Conservation (phyloP, 495 filamentous ascomycete species). For the Delitschia confertaspora region DNA sequence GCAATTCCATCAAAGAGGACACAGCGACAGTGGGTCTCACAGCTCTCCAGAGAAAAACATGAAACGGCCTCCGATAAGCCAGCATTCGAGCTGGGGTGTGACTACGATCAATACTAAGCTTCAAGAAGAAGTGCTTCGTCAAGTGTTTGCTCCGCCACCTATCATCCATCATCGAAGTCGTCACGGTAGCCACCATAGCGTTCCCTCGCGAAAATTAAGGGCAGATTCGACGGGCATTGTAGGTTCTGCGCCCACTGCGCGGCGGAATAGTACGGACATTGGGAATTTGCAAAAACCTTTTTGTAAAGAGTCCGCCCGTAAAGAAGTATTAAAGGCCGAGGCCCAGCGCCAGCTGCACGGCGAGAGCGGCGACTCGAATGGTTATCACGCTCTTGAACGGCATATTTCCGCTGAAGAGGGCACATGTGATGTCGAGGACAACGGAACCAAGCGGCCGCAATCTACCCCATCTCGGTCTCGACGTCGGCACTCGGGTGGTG, state of each 20-base stretch:
- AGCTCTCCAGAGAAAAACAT: constrained; percentile 10
- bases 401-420: neutral
- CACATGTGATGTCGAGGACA: neutral
- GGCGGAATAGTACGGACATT: constrained; percentile 23
- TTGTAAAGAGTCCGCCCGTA: constrained; percentile 22
- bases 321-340: constrained; percentile 24
- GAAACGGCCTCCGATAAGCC: constrained; percentile 35
- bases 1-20: constrained; percentile 24
- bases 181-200: constrained; percentile 54
- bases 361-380: neutral
- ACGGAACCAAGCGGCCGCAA: neutral
- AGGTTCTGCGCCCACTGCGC: constrained; percentile 19
- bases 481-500: constrained; percentile 71
- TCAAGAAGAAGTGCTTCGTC: constrained; percentile 84
- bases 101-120: constrained; percentile 84
- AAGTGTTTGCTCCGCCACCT: constrained; percentile 81
- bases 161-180: constrained; percentile 61
- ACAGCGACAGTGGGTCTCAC: constrained; percentile 22
- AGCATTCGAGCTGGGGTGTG: constrained; percentile 77
- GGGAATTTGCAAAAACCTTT: constrained; percentile 6
- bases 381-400: neutral
- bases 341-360: constrained; percentile 12
- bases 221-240: constrained; percentile 19
- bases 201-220: constrained; percentile 22
- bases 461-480: constrained; percentile 27